Percentiles rank a stretch among this genome's conserved stretches.
Evolutionary conservation across 306 rosid species (phyloP).

Genomic region (Trichosanthes cucumerina): DNA sequence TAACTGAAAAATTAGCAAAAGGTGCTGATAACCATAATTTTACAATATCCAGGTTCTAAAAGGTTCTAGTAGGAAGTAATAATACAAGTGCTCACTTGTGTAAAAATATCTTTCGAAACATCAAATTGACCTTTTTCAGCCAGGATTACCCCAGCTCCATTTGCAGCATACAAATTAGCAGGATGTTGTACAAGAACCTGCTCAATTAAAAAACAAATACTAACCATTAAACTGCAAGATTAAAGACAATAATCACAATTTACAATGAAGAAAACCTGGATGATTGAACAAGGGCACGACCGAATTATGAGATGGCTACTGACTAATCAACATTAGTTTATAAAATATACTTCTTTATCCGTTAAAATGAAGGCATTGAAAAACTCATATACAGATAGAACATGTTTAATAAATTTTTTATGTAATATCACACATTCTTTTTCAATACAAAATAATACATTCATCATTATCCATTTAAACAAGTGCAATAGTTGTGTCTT

Average conservation of each 20-base stretch:
- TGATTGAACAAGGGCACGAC: not conserved
- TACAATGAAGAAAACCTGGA: not conserved
- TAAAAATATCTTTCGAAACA: constrained; percentile 49
- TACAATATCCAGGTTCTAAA: constrained; percentile 5
- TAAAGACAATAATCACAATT: not conserved
- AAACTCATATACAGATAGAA: not conserved
- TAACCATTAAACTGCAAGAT: constrained; percentile 16
- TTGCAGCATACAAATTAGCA: constrained; percentile 92
- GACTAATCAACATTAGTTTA: not conserved
- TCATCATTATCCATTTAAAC: not conserved
- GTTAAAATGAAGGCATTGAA: not conserved
- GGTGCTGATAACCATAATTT: constrained; percentile 11
- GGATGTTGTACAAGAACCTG: constrained; percentile 92
- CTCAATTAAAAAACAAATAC: constrained; percentile 11
- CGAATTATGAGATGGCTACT: not conserved
- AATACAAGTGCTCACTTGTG: constrained; percentile 13
- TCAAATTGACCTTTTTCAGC: constrained; percentile 99
- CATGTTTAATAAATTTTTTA: not conserved
- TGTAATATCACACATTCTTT: not conserved
- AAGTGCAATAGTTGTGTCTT: not conserved
- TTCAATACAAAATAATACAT: not conserved
- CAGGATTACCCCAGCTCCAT: constrained; percentile 92
- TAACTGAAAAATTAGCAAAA: constrained; percentile 18
- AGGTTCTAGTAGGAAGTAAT: constrained; percentile 9
- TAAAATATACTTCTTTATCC: not conserved